Base-by-base conservation (phyloP, 805 yeast genomes). In the Hanseniaspora vineae region DNA sequence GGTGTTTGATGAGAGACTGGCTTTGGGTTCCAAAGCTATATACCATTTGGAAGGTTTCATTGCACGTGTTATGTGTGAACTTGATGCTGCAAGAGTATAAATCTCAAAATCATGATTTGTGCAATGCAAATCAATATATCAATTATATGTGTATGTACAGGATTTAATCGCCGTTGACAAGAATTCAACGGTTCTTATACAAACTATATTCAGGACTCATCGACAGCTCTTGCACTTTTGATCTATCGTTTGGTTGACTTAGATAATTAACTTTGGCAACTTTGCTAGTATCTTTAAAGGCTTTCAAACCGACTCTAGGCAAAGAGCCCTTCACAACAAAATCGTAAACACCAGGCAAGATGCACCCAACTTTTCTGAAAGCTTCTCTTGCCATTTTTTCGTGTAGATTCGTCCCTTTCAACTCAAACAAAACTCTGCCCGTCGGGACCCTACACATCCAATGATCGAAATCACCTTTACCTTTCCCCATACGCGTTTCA, bases 401-500 rank as follows among this genome's bases (percentile, higher is more conserved):
- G 65, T 92, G 97, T 56, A 90, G 73, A 52, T 76, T 69, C 15
- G 79, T 81, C 52, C 82, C 84, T 39, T 69, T 70, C 60, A 89
- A 78, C 68, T 92, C 98, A 60, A 89, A 87, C 19, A 89, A 70
- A 40, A 92, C 80, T 60, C 88, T 89, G 3, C 98, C 98, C 0
- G 97, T 89, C 39, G 97, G 95, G 13, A 92, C 92, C 58, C 98
- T 79, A 33, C 81, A 84, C 58, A 95, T 94, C 97, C 97, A 92
- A 69, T 87, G 92, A 59, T 87, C 96, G 62, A 92, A 90, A 0
- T 89, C 82, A 67, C 98, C 98, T 68, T 92, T 92, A 71, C 98
- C 98, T 66, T 92, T 92, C 72, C 98, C 98, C 98, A 92, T 92
- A 81, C 98, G 92, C 11, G 96, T 87, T 65, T 92, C 96, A 65